Conservation (phyloP, 306 rosid genomes). For the Canavalia gladiata region DNA sequence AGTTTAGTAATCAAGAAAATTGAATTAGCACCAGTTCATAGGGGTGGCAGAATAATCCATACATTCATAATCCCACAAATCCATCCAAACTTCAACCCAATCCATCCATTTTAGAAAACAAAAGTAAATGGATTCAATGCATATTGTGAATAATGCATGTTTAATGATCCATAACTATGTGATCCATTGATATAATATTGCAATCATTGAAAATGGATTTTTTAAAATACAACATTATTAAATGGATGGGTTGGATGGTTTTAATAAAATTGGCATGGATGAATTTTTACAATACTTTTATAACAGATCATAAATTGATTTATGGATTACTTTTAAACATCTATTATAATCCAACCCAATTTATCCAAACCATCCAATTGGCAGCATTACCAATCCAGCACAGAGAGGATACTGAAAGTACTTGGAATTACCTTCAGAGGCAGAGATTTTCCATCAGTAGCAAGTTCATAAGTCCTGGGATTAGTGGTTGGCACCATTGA, state of each 20-base stretch:
- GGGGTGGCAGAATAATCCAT: background rate
- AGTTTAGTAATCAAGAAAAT: slow-evolving; percentile 42
- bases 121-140: background rate
- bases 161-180: background rate
- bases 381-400: background rate
- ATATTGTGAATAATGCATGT: background rate
- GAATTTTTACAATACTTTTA: background rate
- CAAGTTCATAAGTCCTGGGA: slow-evolving; percentile 44
- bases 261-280: background rate
- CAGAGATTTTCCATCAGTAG: slow-evolving; percentile 40
- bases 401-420: background rate
- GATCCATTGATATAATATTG: background rate
- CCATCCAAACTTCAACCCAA: background rate
- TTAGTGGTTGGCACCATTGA: slow-evolving; percentile 41
- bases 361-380: background rate
- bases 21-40: slow-evolving; percentile 8
- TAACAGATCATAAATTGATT: background rate
- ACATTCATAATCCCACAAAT: background rate
- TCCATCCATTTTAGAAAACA: background rate
- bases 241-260: background rate
- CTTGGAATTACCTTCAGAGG: slow-evolving; percentile 55
- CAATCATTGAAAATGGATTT: background rate
- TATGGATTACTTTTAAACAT: background rate
- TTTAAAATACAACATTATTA: background rate
- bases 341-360: background rate